Evolutionary conservation across 2,329 filamentous ascomycete genomes (phyloP), one percentile per base, ranked within the genome.

Genomic region (Fusarium abutilonis): DNA sequence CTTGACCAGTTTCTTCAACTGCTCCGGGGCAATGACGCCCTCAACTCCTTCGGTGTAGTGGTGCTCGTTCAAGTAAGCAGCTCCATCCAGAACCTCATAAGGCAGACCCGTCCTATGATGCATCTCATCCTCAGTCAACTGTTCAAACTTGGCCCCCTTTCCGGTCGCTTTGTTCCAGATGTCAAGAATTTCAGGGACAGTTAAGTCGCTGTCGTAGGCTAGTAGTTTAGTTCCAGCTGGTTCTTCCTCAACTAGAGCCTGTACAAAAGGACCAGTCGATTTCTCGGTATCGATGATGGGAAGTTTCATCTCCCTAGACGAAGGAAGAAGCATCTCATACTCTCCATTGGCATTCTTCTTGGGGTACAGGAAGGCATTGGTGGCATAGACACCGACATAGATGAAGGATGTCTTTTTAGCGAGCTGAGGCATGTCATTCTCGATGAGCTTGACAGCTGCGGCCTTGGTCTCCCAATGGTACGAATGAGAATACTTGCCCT

Each of bases 381-480:
- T 59, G 38, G 52, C 58, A 29, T 73, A 73, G 1, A 46, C 60
- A 6, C 54, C 63, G 0, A 68, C 23, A 45, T 73, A 73, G 32
- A 73, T 57, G 48, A 60, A 68, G 0, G 70, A 69, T 4, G 56
- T 78, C 70, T 82, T 83, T 43, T 66, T 68, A 2, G 76, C 76
- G 14, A 85, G 65, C 0, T 64, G 67, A 0, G 79, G 79, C 51
- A 80, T 73, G 10, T 69, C 75, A 0, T 73, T 72, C 13, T 72
- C 67, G n/a, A 82, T 78, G 40, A 80, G 81, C 17, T 74, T 64
- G 17, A 80, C 80, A 4, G 80, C 72, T 4, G 80, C 80, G 0
- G 82, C 81, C 67, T 85, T 84, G 4, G 77, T 67, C 64, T 84
- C 81, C 61, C 77, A 82, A 60, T 82, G 81, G 49, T 81, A 82